phyloP scores from a whole-genome alignment of 345 rosid species.

The Salix arbutifolia region DNA sequence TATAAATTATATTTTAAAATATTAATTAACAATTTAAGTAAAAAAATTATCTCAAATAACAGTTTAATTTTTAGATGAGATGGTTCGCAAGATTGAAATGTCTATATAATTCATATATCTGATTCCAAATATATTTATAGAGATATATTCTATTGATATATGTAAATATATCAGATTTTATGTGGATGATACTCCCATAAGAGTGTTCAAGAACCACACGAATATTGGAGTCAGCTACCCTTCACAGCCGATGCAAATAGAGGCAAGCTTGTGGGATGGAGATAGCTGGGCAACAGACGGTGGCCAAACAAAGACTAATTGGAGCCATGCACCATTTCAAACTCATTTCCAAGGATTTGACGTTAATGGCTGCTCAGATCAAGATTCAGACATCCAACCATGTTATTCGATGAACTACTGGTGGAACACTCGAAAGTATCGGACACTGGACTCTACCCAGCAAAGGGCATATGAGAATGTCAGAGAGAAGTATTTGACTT shows the following conservation, averaged over 20 bases:
- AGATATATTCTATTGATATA: not conserved
- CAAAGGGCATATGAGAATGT: slow-evolving; percentile 18
- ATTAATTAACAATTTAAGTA: no score
- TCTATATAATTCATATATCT: no score
- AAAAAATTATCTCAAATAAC: no score
- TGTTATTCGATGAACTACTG: slow-evolving; percentile 40
- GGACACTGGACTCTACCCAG: slow-evolving; percentile 24
- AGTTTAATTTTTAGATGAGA: no score
- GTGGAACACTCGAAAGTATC: slow-evolving; percentile 50
- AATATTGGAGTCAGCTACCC: slow-evolving; percentile 43
- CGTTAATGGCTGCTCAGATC: slow-evolving; percentile 35
- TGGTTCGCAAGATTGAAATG: no score
- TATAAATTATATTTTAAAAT: no score
- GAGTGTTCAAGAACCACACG: slow-evolving; percentile 60
- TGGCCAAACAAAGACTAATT: slow-evolving; percentile 49
- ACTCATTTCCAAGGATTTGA: slow-evolving; percentile 46
- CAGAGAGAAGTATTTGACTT: slow-evolving; percentile 23
- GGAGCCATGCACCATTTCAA: slow-evolving; percentile 55
- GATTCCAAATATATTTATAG: not conserved
- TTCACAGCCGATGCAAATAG: slow-evolving; percentile 44
- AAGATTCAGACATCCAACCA: not conserved
- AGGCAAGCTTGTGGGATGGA: slow-evolving; percentile 66
- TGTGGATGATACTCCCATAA: slow-evolving; percentile 58
- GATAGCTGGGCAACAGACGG: slow-evolving; percentile 60
- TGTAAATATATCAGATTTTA: slow-evolving; percentile 37